Evolutionary conservation across 2,329 filamentous ascomycete species (phyloP), one percentile per base, ranked within the genome.

Genomic region (Seiridium cupressi): DNA sequence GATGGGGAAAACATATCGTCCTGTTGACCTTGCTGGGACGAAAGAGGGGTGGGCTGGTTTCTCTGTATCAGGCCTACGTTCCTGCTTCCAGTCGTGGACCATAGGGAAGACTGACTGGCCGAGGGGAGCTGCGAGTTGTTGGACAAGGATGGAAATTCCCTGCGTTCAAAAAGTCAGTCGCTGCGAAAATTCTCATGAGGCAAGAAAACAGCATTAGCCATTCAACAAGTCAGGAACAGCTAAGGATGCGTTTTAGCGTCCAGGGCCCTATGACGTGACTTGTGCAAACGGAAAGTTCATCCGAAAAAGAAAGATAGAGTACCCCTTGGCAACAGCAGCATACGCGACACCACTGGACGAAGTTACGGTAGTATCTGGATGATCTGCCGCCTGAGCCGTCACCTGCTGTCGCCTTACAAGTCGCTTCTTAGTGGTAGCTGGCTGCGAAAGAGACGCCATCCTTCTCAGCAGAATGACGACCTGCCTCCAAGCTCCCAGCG

Each of bases 71-170:
- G 77, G 49, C 76, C 76, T 59, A 84, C 72, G 60, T 76, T 81
- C 62, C 84, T 77, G 18, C 80, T 75, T 5, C 79, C 79, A 62
- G 77, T 76, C 34, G 77, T 75, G 47, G 83, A 80, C 84, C 84
- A 87, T 73, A 87, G 77, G 4, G 82, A 82, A 11, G 79, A 74
- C 62, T 80, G 80, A 51, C 71, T 80, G 5, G 79, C 72, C 60
- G 73, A 82, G 35, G 80, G 74, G 48, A 85, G 72, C 67, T 85
- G 83, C 49, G 84, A 77, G 64, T 83, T 87, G 67, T 85, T 87
- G 56, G 85, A 88, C 65, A 89, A 73, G 31, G 86, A 87, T 7
- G 87, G 87, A 58, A 89, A 89, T 69, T 89, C 86, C 62, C 86
- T 89, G 62, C 54, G 61, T 57, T n/a, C 38, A 18, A 35, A 62